Base-by-base conservation (phyloP, 2,329 filamentous ascomycete genomes). In the Xylaria sp. region DNA sequence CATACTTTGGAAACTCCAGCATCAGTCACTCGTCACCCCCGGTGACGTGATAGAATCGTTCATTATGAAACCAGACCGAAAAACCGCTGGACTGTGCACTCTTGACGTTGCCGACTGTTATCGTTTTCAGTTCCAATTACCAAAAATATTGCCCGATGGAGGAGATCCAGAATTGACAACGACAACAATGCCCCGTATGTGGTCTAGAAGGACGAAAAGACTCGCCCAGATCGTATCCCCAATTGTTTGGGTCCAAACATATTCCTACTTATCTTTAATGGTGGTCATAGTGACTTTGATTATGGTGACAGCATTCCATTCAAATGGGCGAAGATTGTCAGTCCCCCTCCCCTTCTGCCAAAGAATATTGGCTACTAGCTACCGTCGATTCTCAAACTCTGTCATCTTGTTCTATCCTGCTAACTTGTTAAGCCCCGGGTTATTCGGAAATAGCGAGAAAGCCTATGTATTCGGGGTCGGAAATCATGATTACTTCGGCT, bases 41-140 rank as follows among this genome's bases (percentile, higher is more conserved):
- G 61, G 61, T 2, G 61, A 64, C 46, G 61, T 18, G 7, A 64
- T 64, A n/a, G 50, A 64, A n/a, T 64, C 61, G 2, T 64, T 64
- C 28, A 50, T 64, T 13, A n/a, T 32, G 12, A 34, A 25, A 2
- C 61, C 61, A 41, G 61, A 64, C 20, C 23, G 1, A 13, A 10
- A 23, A 15, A 64, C 52, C 2, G 28, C 9, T 8, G 52, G 55
- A 6, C 12, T 57, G 3, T 18, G 61, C 8, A 64, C 55, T 10
- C 28, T 64, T 2, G 25, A 58, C 20, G 15, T 48, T 15, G 9
- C 8, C 15, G 53, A 57, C n/a, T 39, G 41, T 32, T 15, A 41
- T 20, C 50, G 20, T 4, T 43, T 56, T 48, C 3, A 12, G 7
- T 6, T 32, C 23, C 4, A 7, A 3, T 15, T 9, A 12, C 23